Percentiles rank a stretch among this genome's conserved stretches.
Evolutionary conservation across 768 basidiomycete species (phyloP).

Genomic region (Trichaptum fuscoviolaceum): DNA sequence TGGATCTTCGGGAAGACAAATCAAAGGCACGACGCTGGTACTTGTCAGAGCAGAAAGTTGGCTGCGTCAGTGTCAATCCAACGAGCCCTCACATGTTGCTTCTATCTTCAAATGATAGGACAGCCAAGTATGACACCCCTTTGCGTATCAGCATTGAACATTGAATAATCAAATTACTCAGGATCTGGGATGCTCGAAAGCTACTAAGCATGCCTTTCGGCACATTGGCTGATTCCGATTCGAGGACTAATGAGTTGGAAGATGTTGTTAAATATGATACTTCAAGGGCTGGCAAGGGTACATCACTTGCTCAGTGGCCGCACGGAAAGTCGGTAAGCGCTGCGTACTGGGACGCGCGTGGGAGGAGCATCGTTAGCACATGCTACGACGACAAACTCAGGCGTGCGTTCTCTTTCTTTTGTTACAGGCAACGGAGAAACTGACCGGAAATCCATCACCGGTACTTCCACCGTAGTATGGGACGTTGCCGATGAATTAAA

Average conservation of each 20-base stretch:
- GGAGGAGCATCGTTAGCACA: slow-evolving; percentile 75
- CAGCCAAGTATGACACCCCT: slow-evolving; percentile 49
- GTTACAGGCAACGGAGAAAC: background rate
- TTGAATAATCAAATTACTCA: slow-evolving; percentile 21
- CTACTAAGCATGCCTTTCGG: slow-evolving; percentile 38
- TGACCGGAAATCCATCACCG: background rate
- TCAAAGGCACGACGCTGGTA: slow-evolving; percentile 54
- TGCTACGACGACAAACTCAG: slow-evolving; percentile 77
- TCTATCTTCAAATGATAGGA: slow-evolving; percentile 72
- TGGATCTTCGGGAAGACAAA: slow-evolving; percentile 63
- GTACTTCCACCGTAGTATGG: slow-evolving; percentile 55
- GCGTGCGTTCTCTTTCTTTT: slow-evolving; percentile 38
- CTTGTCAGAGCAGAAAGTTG: slow-evolving; percentile 70
- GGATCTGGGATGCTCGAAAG: slow-evolving; percentile 79
- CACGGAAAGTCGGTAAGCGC: slow-evolving; percentile 79
- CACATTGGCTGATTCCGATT: slow-evolving; percentile 18
- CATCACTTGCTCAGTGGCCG: slow-evolving; percentile 56
- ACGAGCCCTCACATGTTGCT: slow-evolving; percentile 57
- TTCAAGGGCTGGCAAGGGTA: slow-evolving; percentile 47
- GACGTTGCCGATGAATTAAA: slow-evolving; percentile 51
- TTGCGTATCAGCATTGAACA: background rate
- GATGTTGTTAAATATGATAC: slow-evolving; percentile 43
- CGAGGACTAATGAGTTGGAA: slow-evolving; percentile 27
- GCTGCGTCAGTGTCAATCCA: slow-evolving; percentile 76
- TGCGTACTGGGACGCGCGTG: slow-evolving; percentile 82